Evolutionary conservation across 73 alveolate genomes (phyloP), one percentile per base, ranked within the genome.

Genomic region (Stentor coeruleus): DNA sequence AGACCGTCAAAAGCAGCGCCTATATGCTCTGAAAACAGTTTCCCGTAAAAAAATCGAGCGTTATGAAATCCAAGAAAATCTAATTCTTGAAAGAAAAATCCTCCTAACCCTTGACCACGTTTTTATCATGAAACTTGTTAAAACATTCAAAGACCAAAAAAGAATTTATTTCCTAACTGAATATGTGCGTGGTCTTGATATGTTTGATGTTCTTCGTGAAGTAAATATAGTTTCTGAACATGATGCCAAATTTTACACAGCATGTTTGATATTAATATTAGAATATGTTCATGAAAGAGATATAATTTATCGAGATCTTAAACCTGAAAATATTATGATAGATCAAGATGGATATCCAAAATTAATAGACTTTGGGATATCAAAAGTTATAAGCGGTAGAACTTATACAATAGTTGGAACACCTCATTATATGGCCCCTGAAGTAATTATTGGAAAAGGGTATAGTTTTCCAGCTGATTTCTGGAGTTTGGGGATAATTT

Each of bases 311-410:
- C 60, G 97, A 35, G 96, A 91, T 91, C 66, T 91, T 59, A 89
- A 89, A 41, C 97, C 97, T 33, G 90, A 91, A 74, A 91, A 91
- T 82, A 82, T 91, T 11, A 85, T 91, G 95, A 82, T 91, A 79
- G 96, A 91, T 86, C 89, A 72, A 26, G 86, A 88, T 35, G 97
- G 97, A 2, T 83, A 85, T 85, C 77, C 89, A 84, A 89, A 89
- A 82, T 84, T 91, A 38, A 86, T 91, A 20, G 97, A 89, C 83
- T 90, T 91, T 82, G 93, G 96, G 4, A 89, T 93, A 0, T 91
- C 94, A 35, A 89, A 91, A 66, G 58, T 85, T 49, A 42, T 85
- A 26, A 60, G 79, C 41, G 77, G 77, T 36, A 38, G 91, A 74
- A 86, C 92, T 28, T 35, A 82, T 85, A 81, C 93, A 35, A 41